Evolutionary conservation across 2,329 filamentous ascomycete genomes (phyloP), one percentile per base, ranked within the genome.

Genomic region (Knoxdaviesia capensis): DNA sequence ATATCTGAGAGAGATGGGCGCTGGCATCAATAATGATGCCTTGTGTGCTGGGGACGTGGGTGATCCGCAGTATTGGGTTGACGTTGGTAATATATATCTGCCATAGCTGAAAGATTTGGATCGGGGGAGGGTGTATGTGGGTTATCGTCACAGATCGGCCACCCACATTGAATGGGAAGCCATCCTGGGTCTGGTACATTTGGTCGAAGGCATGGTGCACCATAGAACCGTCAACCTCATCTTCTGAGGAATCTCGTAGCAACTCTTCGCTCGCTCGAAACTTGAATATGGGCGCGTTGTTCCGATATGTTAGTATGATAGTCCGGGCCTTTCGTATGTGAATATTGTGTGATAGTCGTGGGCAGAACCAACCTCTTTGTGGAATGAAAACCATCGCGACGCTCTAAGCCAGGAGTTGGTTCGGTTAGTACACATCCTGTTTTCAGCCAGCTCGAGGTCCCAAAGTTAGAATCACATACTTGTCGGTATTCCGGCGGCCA

Each of bases 41-140:
- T 52, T 82, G 77, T 1, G 81, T 58, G 1, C 68, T 79, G 1
- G 76, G 75, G 0, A 72, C 69, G 51, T 83, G 78, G 0, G 73
- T 77, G 43, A 82, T 63, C 51, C 80, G 82, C 39, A 80, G 61
- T 5, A 84, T 53, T 0, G 77, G 75, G 48, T 82, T 75, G 48
- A 82, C 71, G 49, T 80, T 80, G 47, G 74, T 69, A 36, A 82
- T 65, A 51, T 79, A 83, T 10, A 72, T 65, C 54, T 81, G 76
- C 77, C 78, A 83, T 11, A 78, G 60, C 48, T 72, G 66, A 45
- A 77, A 69, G 42, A 76, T 74, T 44, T 75, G 70, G 20, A 75
- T 66, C 29, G 68, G 59, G 2, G 66, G 53, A 7, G 73, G 73
- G 47, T 74, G 71, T 10, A 61, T 54, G 40, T 60, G 58, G 4